Conservation (phyloP, 805 yeast species). For the Candida cerambycidarum region DNA sequence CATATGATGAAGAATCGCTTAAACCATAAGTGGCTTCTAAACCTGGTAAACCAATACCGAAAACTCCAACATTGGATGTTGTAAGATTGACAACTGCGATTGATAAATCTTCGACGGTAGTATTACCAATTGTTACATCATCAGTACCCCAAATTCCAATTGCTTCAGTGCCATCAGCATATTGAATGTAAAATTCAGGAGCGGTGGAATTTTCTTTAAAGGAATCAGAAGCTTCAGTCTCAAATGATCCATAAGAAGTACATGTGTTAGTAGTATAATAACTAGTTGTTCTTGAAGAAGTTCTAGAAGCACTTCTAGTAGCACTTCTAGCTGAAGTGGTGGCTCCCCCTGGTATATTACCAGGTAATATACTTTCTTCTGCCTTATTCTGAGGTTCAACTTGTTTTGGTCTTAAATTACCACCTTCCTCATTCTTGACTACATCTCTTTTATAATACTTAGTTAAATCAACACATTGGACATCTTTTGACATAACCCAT, state of each 20-base stretch:
- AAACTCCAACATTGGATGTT: slow-evolving; percentile 65
- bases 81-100: slow-evolving; percentile 74
- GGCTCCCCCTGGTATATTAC: too few relatives aligned
- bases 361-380: too few relatives aligned
- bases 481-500: slow-evolving; percentile 39
- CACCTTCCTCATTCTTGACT: too few relatives aligned
- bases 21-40: slow-evolving; percentile 57
- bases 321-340: too few relatives aligned
- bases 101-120: slow-evolving; percentile 50
- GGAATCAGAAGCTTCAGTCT: slow-evolving; percentile 36
- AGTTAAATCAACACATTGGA: slow-evolving; percentile 17
- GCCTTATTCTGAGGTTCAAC: too few relatives aligned
- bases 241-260: slow-evolving; percentile 49
- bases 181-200: slow-evolving; percentile 40
- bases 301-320: too few relatives aligned
- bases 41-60: slow-evolving; percentile 70
- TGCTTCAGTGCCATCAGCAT: slow-evolving; percentile 52
- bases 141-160: slow-evolving; percentile 64
- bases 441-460: too few relatives aligned
- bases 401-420: too few relatives aligned
- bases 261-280: slow-evolving; percentile 30
- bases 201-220: slow-evolving; percentile 43
- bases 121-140: slow-evolving; percentile 50
- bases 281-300: too few relatives aligned
- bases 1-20: neutral